Evolutionary conservation across 1,284 basidiomycete species (phyloP).

Genomic region (Cutaneotrichosporon curvatum): DNA sequence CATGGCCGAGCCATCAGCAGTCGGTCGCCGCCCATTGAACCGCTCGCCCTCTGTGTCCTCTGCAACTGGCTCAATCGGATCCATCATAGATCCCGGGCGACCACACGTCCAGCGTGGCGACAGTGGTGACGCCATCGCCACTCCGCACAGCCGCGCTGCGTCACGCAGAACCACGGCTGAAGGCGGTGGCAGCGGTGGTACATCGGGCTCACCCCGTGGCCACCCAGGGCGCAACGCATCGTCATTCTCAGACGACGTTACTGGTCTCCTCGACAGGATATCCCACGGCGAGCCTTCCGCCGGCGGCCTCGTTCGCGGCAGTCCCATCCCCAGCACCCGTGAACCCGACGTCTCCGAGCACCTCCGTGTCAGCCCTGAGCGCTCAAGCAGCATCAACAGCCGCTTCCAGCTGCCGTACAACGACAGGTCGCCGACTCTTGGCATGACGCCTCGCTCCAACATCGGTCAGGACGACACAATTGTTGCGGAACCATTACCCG

Average conservation of each 20-base stretch:
- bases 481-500: constrained; percentile 1
- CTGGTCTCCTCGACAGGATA: constrained; percentile 15
- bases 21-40: neutral
- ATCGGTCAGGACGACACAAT: neutral
- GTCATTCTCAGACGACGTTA: constrained; percentile 39
- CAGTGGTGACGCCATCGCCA: neutral
- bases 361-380: constrained; percentile 13
- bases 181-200: neutral
- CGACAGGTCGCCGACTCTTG: constrained; percentile 3
- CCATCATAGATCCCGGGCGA: neutral
- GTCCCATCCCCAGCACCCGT: neutral
- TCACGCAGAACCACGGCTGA: constrained; percentile 6
- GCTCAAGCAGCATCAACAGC: neutral
- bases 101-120: neutral
- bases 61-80: neutral
- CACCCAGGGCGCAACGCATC: constrained; percentile 1
- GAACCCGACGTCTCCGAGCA: constrained; percentile 11
- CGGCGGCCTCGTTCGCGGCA: neutral
- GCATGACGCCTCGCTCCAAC: neutral
- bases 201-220: neutral
- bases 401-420: neutral
- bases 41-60: constrained; percentile 4
- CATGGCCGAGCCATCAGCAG: constrained; percentile 1
- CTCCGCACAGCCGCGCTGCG: neutral
- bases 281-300: constrained; percentile 8